Evolutionary conservation across 164 flowering plant species (phyloP), one percentile per base, ranked within the genome.

Genomic region (Houttuynia cordata): DNA sequence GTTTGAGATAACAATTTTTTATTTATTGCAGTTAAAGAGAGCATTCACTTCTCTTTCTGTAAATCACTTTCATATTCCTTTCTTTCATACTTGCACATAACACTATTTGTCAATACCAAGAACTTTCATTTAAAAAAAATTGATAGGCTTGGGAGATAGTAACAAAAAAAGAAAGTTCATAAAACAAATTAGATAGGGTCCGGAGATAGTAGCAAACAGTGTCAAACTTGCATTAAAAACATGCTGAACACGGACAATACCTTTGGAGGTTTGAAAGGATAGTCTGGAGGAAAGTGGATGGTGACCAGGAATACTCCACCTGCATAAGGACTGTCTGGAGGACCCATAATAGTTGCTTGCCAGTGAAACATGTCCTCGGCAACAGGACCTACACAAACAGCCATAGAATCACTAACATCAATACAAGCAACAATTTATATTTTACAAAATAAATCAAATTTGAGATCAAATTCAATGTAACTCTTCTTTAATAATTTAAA

Each of bases 271-370:
- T 78, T 78, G 51, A 78, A 76, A 21, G 81, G 81, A 66, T 78
- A 78, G 64, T 78, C 79, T 4, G 76, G 78, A 58, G 81, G 81
- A 47, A 78, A 78, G 53, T 78, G 79, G 61, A 78, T 71, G 7
- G 77, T 66, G 20, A 78, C 76, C 24, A 74, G 70, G 58, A 77
- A 77, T 10, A 77, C 80, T 9, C 81, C 81, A 7, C 79, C 81
- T 21, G 79, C 67, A 70, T 75, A 78, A 51, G 81, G 81, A 65
- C 81, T 75, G 53, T 78, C 81, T n/a, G 78, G 66, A 25, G 81
- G 81, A 22, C 81, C 81, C 79, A 78, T 78, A 23, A 78, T 78
- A 1, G 81, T 78, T 57, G 81, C 81, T 73, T 77, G 80, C 80
- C 80, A 77, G 67, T 75, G 80, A 42, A 77, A 77, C 80, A 77